phyloP scores from a whole-genome alignment of 805 yeast species.

The Sugiyamaella valdiviana region DNA sequence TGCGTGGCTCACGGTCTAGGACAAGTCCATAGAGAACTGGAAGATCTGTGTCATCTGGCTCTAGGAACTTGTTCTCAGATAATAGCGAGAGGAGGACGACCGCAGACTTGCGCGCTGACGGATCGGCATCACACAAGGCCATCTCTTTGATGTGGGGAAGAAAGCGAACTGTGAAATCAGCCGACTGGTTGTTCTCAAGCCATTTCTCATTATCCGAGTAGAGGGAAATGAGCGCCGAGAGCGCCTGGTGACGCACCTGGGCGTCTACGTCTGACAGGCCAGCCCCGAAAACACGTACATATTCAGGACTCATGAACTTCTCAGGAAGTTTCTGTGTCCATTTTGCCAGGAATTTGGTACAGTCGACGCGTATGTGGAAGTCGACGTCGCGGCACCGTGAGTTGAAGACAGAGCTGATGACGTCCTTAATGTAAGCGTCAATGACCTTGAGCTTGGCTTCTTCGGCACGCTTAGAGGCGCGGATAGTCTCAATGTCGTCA shows the following conservation, averaged over 20 bases:
- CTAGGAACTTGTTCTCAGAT: constrained; percentile 51
- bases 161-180: constrained; percentile 74
- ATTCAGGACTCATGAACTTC: constrained; percentile 59
- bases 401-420: constrained; percentile 59
- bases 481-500: neutral
- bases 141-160: constrained; percentile 60
- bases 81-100: constrained; percentile 51
- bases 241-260: constrained; percentile 57
- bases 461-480: constrained; percentile 1
- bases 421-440: constrained; percentile 49
- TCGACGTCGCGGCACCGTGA: constrained; percentile 80
- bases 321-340: constrained; percentile 75
- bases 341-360: constrained; percentile 53
- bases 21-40: constrained; percentile 38
- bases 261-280: constrained; percentile 64
- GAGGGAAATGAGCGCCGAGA: constrained; percentile 47
- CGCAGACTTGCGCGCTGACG: constrained; percentile 47
- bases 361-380: constrained; percentile 61
- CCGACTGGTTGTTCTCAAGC: constrained; percentile 52
- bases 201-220: constrained; percentile 35
- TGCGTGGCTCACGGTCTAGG: constrained; percentile 32
- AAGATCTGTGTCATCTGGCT: constrained; percentile 47
- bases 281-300: constrained; percentile 79
- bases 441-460: constrained; percentile 8
- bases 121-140: constrained; percentile 49